These are phyloP conservation scores for Lipomyces lipofer DNA, from an alignment of 805 yeast species.

Conservation along the genomic window DNA sequence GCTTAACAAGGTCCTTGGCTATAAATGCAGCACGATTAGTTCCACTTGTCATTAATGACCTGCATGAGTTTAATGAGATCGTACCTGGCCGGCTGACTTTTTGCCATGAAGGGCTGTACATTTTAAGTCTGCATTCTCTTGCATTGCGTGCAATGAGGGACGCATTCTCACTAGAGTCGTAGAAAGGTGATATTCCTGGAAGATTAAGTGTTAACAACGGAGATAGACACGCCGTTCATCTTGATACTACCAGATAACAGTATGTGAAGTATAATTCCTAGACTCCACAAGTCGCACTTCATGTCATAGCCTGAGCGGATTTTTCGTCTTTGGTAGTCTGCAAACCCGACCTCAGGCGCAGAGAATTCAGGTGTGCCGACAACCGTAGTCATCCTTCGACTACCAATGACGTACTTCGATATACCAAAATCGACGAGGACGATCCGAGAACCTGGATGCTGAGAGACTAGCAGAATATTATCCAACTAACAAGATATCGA, in stretches of 20 bases:
- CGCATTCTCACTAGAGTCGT: slow-evolving; percentile 47
- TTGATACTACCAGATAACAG: slow-evolving; percentile 47
- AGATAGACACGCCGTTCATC: neutral
- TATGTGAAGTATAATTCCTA: slow-evolving; percentile 62
- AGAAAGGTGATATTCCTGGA: slow-evolving; percentile 62
- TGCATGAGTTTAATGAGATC: neutral
- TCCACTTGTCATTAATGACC: neutral
- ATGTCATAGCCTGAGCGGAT: slow-evolving; percentile 48
- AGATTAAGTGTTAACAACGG: neutral
- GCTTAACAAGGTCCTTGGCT: slow-evolving; percentile 51
- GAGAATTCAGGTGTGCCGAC: slow-evolving; percentile 70
- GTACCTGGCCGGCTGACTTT: slow-evolving; percentile 36
- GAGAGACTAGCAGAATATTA: slow-evolving; percentile 57
- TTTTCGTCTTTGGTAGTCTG: slow-evolving; percentile 11
- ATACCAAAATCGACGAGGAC: slow-evolving; percentile 72
- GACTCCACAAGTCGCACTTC: slow-evolving; percentile 70
- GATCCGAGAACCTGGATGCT: slow-evolving; percentile 54
- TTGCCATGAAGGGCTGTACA: slow-evolving; percentile 47
- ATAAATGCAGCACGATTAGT: slow-evolving; percentile 25
- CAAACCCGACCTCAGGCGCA: slow-evolving; percentile 68
- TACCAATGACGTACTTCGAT: slow-evolving; percentile 41
- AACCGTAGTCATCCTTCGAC: slow-evolving; percentile 49
- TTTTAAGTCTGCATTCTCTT: slow-evolving; percentile 44
- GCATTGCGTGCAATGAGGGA: slow-evolving; percentile 47
- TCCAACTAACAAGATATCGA: slow-evolving; percentile 44